A percentile compares a stretch with the other conserved stretches of the same genome.
phyloP scores from a whole-genome alignment of 2,329 filamentous ascomycete species.

The Stachybotrys chlorohalonatus region DNA sequence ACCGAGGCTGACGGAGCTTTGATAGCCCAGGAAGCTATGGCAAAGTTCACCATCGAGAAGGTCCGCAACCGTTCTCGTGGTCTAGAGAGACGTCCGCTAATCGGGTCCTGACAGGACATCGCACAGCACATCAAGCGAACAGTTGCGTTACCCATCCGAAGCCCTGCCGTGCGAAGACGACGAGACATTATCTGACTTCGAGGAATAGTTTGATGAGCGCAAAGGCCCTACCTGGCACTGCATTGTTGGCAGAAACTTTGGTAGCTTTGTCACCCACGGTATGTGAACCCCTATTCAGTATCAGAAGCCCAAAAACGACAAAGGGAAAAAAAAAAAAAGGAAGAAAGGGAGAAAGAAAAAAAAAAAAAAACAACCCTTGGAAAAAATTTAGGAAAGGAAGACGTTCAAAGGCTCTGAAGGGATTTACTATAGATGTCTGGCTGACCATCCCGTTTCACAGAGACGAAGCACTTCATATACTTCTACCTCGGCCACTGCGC shows the following conservation, averaged over 20 bases:
- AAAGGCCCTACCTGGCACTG: conserved; percentile 99
- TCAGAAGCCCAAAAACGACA: neutral
- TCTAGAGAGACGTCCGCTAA: neutral
- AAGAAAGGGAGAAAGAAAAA: neutral
- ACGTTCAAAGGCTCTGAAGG: neutral
- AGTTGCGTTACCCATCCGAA: conserved; percentile 36
- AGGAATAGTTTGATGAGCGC: conserved; percentile 76
- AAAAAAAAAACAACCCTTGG: neutral
- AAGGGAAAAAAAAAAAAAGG: neutral
- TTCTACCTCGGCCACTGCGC: conserved; percentile 99
- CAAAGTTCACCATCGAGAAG: conserved; percentile 55
- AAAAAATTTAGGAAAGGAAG: too few relatives aligned
- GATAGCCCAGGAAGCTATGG: conserved; percentile 53
- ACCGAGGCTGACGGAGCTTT: conserved; percentile 13
- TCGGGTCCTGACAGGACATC: conserved; percentile 58
- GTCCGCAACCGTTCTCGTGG: conserved; percentile 18
- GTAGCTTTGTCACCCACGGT: conserved; percentile 98
- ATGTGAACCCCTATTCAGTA: conserved; percentile 20
- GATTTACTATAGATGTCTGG: neutral
- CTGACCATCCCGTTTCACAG: conserved; percentile 34
- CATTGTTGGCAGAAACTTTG: conserved; percentile 97
- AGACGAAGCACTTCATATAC: conserved; percentile 99
- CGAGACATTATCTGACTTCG: neutral
- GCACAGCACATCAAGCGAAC: conserved; percentile 94
- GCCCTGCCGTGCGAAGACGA: neutral